Evolutionary conservation across 257 asterid species (phyloP).

Genomic region (Eucommia ulmoides): DNA sequence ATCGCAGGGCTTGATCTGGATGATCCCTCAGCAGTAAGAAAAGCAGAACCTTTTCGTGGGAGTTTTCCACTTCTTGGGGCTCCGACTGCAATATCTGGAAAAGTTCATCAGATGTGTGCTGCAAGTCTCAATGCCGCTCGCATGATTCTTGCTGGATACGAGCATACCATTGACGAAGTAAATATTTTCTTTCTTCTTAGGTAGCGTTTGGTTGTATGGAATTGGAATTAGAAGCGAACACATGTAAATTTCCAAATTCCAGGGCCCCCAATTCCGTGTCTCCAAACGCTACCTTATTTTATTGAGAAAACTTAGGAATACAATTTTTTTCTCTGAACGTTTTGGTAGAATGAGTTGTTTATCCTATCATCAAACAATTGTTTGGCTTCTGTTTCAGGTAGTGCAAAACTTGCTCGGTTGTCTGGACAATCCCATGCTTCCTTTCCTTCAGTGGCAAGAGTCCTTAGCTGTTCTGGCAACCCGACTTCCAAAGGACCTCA

Average conservation of each 20-base stretch:
- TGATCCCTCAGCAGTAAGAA: constrained; percentile 97
- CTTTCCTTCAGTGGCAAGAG: constrained; percentile 99
- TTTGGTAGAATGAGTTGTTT: not conserved
- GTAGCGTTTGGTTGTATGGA: no score
- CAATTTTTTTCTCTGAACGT: not conserved
- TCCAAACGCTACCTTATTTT: no score
- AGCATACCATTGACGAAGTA: constrained; percentile 89
- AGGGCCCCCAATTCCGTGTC: no score
- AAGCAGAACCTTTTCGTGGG: constrained; percentile 91
- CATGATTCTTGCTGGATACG: constrained; percentile 99
- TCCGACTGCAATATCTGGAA: constrained; percentile 93
- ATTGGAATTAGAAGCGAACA: no score
- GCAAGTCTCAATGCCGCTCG: constrained; percentile 89
- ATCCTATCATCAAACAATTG: constrained; percentile 9
- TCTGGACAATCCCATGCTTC: constrained; percentile 97
- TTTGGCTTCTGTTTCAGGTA: constrained; percentile 42
- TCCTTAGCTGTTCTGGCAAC: constrained; percentile 95
- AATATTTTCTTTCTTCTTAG: constrained; percentile 20
- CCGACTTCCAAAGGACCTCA: constrained; percentile 84
- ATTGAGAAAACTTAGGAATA: no score
- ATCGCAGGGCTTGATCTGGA: constrained; percentile 93
- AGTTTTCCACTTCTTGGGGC: constrained; percentile 87
- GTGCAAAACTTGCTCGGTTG: constrained; percentile 91
- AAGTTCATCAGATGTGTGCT: constrained; percentile 97
- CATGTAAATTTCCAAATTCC: no score